These are phyloP conservation scores for Russula emetica DNA, from an alignment of 768 basidiomycete species.

Conservation along the genomic window DNA sequence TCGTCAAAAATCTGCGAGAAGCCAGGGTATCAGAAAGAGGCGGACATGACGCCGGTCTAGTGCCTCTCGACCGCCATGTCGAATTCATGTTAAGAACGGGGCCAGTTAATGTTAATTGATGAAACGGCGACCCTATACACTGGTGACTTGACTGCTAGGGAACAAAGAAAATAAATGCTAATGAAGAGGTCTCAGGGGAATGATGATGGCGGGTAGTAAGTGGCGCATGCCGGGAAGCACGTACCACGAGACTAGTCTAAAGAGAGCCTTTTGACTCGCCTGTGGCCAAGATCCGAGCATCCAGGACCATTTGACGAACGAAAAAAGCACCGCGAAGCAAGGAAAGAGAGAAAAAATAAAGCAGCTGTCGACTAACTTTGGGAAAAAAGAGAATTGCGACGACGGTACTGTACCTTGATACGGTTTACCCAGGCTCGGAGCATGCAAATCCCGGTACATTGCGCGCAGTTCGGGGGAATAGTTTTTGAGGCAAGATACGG, in stretches of 20 bases:
- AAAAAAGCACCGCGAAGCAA: background rate
- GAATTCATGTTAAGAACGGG: background rate
- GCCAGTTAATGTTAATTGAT: background rate
- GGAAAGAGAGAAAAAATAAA: background rate
- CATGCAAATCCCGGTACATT: background rate
- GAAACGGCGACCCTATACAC: background rate
- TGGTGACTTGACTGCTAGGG: background rate
- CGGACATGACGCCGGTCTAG: background rate
- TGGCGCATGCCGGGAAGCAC: background rate
- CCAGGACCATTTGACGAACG: constrained; percentile 12
- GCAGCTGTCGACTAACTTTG: too few relatives aligned
- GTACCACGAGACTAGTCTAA: constrained; percentile 2
- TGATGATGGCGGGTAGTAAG: background rate
- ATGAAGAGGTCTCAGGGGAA: background rate
- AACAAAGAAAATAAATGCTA: background rate
- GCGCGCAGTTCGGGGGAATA: background rate
- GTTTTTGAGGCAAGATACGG: background rate
- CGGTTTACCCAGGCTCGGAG: background rate
- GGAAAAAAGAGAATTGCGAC: too few relatives aligned
- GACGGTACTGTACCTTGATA: background rate
- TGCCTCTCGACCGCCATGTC: background rate
- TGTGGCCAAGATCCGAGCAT: constrained; percentile 14
- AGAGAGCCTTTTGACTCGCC: background rate
- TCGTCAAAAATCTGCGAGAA: constrained; percentile 13
- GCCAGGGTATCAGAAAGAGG: background rate